Evolutionary conservation across 2,329 filamentous ascomycete genomes (phyloP).

Genomic region (Cadophora gregata): DNA sequence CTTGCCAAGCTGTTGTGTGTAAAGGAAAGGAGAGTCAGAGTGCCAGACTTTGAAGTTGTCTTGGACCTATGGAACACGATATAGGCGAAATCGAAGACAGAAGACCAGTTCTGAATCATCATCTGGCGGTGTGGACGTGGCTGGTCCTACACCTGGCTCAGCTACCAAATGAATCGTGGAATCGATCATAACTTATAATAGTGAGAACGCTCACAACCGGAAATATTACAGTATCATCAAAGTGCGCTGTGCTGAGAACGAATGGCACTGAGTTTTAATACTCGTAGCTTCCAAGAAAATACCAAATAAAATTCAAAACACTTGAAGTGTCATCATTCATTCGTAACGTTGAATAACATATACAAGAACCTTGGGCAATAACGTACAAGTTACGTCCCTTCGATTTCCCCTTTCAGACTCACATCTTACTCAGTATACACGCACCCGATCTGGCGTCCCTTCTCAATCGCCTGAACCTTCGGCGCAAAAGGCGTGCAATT

Average conservation of each 20-base stretch:
- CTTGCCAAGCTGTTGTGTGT: too few species aligned
- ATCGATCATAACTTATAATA: too few species aligned
- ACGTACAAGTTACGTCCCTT: not conserved
- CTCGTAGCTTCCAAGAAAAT: not conserved
- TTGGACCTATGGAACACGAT: not conserved
- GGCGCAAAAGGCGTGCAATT: constrained; percentile 7
- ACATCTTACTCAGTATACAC: not conserved
- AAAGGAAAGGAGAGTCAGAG: not conserved
- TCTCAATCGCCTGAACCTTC: not conserved
- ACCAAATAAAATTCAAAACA: not conserved
- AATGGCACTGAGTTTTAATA: not conserved
- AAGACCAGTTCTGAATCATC: not conserved
- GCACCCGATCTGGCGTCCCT: constrained; percentile 6
- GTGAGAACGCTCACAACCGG: too few species aligned
- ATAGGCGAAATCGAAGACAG: not conserved
- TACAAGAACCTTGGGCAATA: constrained; percentile 18
- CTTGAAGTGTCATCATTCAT: not conserved
- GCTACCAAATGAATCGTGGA: too few species aligned
- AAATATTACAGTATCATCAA: too few species aligned
- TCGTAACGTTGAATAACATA: constrained; percentile 23
- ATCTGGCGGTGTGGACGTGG: not conserved
- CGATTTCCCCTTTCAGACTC: not conserved
- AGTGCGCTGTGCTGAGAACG: too few species aligned
- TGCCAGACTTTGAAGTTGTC: not conserved
- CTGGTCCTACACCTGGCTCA: too few species aligned